Base-by-base conservation (phyloP, 129 eudicot genomes). In the Pseudognaphalium luteoalbum region DNA sequence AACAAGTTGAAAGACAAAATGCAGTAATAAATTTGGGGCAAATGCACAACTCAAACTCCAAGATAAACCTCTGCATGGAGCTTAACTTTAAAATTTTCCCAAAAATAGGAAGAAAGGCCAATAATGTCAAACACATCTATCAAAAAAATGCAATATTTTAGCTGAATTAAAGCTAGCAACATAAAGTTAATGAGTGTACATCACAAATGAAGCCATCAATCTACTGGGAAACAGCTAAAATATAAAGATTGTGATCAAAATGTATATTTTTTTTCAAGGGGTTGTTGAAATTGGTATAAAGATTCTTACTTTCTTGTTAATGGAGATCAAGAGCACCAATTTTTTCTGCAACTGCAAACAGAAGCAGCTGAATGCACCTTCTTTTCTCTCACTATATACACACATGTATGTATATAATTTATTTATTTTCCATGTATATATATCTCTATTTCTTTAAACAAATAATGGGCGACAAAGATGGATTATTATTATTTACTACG, bases 261-360 rank as follows among this genome's bases (percentile, higher is more conserved):
- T 68, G 69, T 25, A 58, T 17, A 32, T 52, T 42, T 52, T 22
- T 44, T 68, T 68, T 28, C 54, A 47, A 14, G 65, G 22, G 71
- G 60, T 69, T 73, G 74, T 70, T 68, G 76, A 77, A 76, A 73
- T 64, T 28, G 34, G 76, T 74, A 32, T 25, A 37, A 77, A 61
- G 60, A 57, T 71, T 32, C 89, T 84, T 77, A 86, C 95, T 80
- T 57, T 22, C 34, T 76, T 76, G 39, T 29, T 70, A 81, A 71
- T 81, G 84, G 78, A 65, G 89, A 85, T 88, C 83, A 88, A 76
- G 42, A 70, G 29, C 65, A 66, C 58, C 57, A 70, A 69, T 34
- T 42, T 78, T 39, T 68, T 76, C 57, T 70, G 68, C 80, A 79
- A 80, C 80, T 80, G 33, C 65, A 52, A 69, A 78, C 28, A 44